These are phyloP conservation scores for button mushroom (Agaricus bisporus) DNA, from an alignment of 768 basidiomycete genomes.

Conservation along the genomic window DNA sequence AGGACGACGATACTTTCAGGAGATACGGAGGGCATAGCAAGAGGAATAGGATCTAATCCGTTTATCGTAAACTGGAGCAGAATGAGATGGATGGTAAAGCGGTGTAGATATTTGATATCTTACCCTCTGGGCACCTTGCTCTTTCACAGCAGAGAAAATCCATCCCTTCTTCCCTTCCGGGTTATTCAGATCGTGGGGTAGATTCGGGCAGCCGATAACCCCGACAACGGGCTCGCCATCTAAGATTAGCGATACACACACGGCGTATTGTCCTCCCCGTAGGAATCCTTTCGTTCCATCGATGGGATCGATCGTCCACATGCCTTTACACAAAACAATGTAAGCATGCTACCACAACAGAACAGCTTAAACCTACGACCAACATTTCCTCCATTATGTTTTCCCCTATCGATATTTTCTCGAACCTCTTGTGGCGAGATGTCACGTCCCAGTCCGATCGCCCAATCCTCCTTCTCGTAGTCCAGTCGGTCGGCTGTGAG, in stretches of 20 bases:
- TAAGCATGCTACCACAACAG: conserved; percentile 2
- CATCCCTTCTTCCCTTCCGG: conserved; percentile 66
- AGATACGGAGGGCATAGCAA: conserved; percentile 36
- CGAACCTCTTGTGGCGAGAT: conserved; percentile 56
- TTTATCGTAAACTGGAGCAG: conserved; percentile 44
- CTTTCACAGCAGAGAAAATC: conserved; percentile 82
- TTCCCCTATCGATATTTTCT: conserved; percentile 83
- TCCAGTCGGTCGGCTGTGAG: conserved; percentile 46
- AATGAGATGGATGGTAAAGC: not conserved
- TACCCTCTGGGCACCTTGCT: conserved; percentile 57
- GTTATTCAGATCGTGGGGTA: conserved; percentile 51
- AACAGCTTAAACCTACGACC: conserved; percentile 54
- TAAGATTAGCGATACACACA: conserved; percentile 81
- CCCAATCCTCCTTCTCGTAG: conserved; percentile 65
- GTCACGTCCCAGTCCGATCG: conserved; percentile 54
- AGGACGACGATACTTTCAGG: conserved; percentile 59
- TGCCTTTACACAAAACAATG: conserved; percentile 37
- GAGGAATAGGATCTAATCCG: conserved; percentile 32
- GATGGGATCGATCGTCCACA: conserved; percentile 87
- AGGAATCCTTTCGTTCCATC: conserved; percentile 95
- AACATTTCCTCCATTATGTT: conserved; percentile 59
- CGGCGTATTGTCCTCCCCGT: conserved; percentile 88
- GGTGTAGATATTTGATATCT: not conserved
- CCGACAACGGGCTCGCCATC: conserved; percentile 76
- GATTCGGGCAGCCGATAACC: conserved; percentile 90